phyloP scores from a whole-genome alignment of 176 grass and related monocot genomes.

The Typha latifolia region DNA sequence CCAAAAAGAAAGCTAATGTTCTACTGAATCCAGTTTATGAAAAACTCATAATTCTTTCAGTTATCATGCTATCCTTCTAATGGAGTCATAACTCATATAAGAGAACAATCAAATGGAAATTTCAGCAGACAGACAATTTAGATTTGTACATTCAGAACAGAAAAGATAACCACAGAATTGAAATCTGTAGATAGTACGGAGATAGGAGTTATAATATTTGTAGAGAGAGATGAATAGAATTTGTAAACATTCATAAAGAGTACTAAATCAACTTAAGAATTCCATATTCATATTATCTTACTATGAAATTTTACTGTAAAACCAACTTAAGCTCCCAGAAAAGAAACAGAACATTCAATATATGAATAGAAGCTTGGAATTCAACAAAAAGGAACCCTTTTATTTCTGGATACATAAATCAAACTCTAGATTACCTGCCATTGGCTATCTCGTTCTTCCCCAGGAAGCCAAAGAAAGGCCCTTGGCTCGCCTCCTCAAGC shows the following conservation, averaged over 20 bases:
- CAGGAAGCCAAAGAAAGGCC: constrained; percentile 76
- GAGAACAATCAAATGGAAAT: neutral
- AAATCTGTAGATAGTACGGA: no score
- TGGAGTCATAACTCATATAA: no score
- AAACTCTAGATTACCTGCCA: constrained; percentile 54
- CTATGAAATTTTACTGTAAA: neutral
- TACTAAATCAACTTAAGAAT: neutral
- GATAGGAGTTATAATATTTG: no score
- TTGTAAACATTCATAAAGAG: no score
- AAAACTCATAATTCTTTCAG: neutral
- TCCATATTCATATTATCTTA: neutral
- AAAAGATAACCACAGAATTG: no score
- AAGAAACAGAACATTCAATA: no score
- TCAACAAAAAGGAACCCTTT: neutral
- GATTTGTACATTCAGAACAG: neutral
- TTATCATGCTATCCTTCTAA: no score
- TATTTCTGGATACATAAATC: neutral
- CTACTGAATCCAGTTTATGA: neutral
- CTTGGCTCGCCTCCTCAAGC: constrained; percentile 69
- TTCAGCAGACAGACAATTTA: neutral
- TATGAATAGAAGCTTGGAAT: neutral
- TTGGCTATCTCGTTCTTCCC: constrained; percentile 87
- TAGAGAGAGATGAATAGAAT: no score
- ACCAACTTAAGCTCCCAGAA: no score
- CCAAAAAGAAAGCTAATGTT: no score